These are phyloP conservation scores for Geopyxis carbonaria DNA, from an alignment of 495 filamentous ascomycete genomes.

Conservation along the genomic window DNA sequence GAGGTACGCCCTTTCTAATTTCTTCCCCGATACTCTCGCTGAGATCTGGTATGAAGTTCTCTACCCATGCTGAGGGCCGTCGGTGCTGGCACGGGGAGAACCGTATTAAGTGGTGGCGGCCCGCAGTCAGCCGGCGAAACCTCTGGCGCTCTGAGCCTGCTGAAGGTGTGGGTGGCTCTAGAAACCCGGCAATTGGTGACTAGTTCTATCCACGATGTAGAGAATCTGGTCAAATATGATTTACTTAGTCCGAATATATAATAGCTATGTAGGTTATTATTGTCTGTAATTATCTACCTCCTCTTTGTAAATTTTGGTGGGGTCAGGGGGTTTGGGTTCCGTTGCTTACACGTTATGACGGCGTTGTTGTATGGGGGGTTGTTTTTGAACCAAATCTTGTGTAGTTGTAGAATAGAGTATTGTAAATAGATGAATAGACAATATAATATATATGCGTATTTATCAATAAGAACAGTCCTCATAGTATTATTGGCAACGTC, in stretches of 20 bases:
- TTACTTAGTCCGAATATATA: conserved; percentile 66
- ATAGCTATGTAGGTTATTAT: not conserved
- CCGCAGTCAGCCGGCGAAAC: conserved; percentile 3
- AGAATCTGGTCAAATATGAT: conserved; percentile 71
- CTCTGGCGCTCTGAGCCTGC: conserved; percentile 46
- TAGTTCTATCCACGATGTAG: conserved; percentile 74
- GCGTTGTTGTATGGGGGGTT: not conserved
- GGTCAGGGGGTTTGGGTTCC: not conserved
- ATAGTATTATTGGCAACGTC: no score
- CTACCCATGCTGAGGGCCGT: conserved; percentile 82
- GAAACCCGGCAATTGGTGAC: conserved; percentile 78
- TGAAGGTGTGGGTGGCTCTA: conserved; percentile 83
- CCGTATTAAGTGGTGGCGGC: conserved; percentile 44
- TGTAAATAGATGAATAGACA: no score
- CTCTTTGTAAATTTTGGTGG: not conserved
- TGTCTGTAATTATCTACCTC: no score
- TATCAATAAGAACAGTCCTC: no score
- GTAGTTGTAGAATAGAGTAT: no score
- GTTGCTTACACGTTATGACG: not conserved
- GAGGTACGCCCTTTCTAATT: conserved; percentile 34
- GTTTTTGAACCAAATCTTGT: not conserved
- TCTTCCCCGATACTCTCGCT: conserved; percentile 48
- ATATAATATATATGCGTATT: no score
- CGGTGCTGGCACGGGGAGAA: conserved; percentile 44
- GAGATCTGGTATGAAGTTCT: conserved; percentile 44